These are phyloP conservation scores for Globisporangium acanthophoron DNA, from an alignment of 352 stramenopile species.

Conservation along the genomic window DNA sequence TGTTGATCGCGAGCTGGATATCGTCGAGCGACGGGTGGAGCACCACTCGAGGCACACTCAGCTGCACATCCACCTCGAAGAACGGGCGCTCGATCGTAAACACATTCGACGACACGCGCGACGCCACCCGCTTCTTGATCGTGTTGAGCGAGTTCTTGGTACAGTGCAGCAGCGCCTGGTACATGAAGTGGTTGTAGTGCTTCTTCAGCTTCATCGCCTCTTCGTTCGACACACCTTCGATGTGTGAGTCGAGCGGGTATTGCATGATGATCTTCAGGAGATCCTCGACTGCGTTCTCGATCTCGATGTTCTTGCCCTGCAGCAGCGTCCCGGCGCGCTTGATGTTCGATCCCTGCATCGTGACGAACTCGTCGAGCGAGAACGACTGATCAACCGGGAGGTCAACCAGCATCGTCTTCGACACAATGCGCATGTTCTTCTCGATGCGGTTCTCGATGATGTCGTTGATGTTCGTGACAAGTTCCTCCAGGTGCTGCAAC, in stretches of 20 bases:
- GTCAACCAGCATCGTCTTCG: constrained; percentile 96
- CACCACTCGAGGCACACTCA: constrained; percentile 91
- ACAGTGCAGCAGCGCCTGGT: constrained; percentile 95
- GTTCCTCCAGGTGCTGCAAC: constrained; percentile 94
- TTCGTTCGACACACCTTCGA: constrained; percentile 90
- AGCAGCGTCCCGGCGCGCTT: constrained; percentile 86
- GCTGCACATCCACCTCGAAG: constrained; percentile 97
- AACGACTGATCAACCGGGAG: constrained; percentile 95
- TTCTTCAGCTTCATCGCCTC: constrained; percentile 96
- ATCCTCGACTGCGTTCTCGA: constrained; percentile 97
- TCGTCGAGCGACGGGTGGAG: constrained; percentile 95
- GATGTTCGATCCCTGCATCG: constrained; percentile 96
- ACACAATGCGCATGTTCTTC: constrained; percentile 98
- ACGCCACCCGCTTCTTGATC: constrained; percentile 97
- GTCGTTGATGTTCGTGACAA: constrained; percentile 98
- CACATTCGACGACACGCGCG: constrained; percentile 81
- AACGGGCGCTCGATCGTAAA: constrained; percentile 94
- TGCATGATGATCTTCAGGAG: constrained; percentile 95
- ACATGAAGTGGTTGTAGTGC: constrained; percentile 99
- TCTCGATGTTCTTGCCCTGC: constrained; percentile 98
- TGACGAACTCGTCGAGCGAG: constrained; percentile 97
- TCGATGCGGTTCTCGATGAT: constrained; percentile 99
- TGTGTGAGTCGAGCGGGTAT: constrained; percentile 95
- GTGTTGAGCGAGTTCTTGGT: constrained; percentile 98
- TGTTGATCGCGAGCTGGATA: constrained; percentile 98